These are phyloP conservation scores for Entomortierella chlamydospora DNA, from an alignment of 192 early-diverging fungal species.

Conservation along the genomic window DNA sequence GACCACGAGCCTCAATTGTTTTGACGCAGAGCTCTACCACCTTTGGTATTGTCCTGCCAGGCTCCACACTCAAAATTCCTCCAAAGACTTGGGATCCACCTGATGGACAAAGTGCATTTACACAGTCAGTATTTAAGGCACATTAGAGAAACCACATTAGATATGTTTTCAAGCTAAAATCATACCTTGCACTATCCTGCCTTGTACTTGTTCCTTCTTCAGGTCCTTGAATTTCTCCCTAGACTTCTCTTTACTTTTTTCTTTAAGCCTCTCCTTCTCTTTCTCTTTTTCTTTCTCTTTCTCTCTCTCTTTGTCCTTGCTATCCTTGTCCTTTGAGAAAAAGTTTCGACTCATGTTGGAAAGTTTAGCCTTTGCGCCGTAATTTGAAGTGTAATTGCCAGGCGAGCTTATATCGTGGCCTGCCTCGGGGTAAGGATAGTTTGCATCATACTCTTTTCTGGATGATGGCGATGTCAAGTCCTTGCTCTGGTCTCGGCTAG, in stretches of 20 bases:
- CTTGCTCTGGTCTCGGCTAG: slow-evolving; percentile 38
- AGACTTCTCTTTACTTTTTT: slow-evolving; percentile 11
- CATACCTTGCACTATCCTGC: too few relatives aligned
- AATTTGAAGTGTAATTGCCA: slow-evolving; percentile 6
- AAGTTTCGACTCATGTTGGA: slow-evolving; percentile 49
- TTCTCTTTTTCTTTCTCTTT: slow-evolving; percentile 8
- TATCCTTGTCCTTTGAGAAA: slow-evolving; percentile 50
- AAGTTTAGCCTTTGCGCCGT: slow-evolving; percentile 31
- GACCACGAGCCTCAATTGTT: slow-evolving; percentile 68
- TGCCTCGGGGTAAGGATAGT: background rate
- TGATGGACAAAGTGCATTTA: slow-evolving; percentile 4
- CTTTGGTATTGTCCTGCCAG: slow-evolving; percentile 59
- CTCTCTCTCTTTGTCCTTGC: slow-evolving; percentile 25
- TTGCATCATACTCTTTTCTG: slow-evolving; percentile 15
- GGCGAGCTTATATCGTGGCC: slow-evolving; percentile 16
- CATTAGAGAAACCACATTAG: too few relatives aligned
- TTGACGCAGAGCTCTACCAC: slow-evolving; percentile 70
- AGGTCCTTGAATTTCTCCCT: slow-evolving; percentile 7
- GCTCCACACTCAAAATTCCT: slow-evolving; percentile 51
- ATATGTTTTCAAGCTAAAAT: too few relatives aligned
- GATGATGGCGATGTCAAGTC: background rate
- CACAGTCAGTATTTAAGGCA: too few relatives aligned
- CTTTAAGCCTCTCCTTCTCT: slow-evolving; percentile 24
- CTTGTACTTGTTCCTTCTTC: slow-evolving; percentile 26
- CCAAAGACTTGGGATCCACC: slow-evolving; percentile 40